Evolutionary conservation across 148 eudicot genomes (phyloP).

Genomic region (Dysphania ambrosioides): DNA sequence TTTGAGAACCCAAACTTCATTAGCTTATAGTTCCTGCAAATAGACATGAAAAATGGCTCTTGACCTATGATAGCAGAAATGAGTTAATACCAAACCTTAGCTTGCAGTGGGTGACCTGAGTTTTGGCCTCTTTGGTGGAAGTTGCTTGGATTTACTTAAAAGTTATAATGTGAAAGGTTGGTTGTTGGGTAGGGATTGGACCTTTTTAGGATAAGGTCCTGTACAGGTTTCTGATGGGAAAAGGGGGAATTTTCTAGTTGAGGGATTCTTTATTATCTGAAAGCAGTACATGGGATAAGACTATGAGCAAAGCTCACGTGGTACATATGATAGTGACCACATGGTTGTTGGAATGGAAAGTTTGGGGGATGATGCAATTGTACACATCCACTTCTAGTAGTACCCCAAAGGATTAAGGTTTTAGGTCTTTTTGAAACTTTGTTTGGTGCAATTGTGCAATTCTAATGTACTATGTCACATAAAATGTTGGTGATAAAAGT

Average conservation of each 20-base stretch:
- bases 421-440: neutral
- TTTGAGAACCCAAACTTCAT: neutral
- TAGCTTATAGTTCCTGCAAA: neutral
- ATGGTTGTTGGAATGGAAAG: slow-evolving; percentile 6
- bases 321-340: slow-evolving; percentile 16
- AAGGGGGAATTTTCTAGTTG: slow-evolving; percentile 5
- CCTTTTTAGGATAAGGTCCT: slow-evolving; percentile 23
- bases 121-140: neutral
- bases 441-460: neutral
- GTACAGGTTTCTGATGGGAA: slow-evolving; percentile 12
- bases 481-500: neutral
- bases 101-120: neutral
- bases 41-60: slow-evolving; percentile 1
- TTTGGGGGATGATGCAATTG: neutral
- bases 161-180: slow-evolving; percentile 2
- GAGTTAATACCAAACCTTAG: neutral
- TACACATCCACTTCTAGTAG: slow-evolving; percentile 6
- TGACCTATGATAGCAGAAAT: neutral
- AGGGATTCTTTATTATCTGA: slow-evolving; percentile 10
- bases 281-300: slow-evolving; percentile 17
- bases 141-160: neutral
- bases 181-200: slow-evolving; percentile 16
- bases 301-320: slow-evolving; percentile 17
- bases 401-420: neutral
- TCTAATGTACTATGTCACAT: neutral